Evolutionary conservation across 2,329 filamentous ascomycete genomes (phyloP).

Genomic region (Calonectria pseudoreteaudii): DNA sequence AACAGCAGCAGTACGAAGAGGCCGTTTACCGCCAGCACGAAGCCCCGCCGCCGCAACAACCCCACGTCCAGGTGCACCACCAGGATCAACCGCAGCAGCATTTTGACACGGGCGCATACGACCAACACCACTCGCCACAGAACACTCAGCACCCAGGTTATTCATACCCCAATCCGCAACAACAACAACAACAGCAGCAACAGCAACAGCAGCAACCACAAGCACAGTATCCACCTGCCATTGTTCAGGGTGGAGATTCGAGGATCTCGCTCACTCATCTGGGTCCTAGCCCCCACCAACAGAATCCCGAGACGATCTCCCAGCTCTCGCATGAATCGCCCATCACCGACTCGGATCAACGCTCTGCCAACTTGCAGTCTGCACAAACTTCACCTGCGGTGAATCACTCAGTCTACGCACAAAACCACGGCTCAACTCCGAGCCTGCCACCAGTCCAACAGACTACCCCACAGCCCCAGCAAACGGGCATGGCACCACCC

Average conservation of each 20-base stretch:
- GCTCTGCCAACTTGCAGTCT: conserved; percentile 55
- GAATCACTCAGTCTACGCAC: conserved; percentile 52
- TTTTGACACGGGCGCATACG: conserved; percentile 52
- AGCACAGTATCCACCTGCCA: conserved; percentile 36
- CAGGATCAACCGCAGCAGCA: conserved; percentile 41
- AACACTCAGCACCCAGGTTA: conserved; percentile 39
- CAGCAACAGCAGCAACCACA: conserved; percentile 16
- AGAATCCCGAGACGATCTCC: conserved; percentile 70
- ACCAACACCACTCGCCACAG: conserved; percentile 46
- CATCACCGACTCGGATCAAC: conserved; percentile 60
- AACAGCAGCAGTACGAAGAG: conserved; percentile 57
- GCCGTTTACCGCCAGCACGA: conserved; percentile 53
- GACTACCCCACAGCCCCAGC: conserved; percentile 43
- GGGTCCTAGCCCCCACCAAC: conserved; percentile 45
- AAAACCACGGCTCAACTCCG: conserved; percentile 49
- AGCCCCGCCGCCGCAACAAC: conserved; percentile 45
- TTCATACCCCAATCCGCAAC: conserved; percentile 47
- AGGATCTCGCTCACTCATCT: conserved; percentile 51
- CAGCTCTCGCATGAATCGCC: conserved; percentile 73
- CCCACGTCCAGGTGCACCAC: conserved; percentile 40
- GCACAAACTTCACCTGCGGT: conserved; percentile 57
- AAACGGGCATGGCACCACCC: conserved; percentile 61
- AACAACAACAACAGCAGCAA: conserved; percentile 47
- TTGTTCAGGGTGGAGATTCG: conserved; percentile 49
- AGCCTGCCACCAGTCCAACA: conserved; percentile 45